Evolutionary conservation across 2,329 filamentous ascomycete species (phyloP).

Genomic region (Alternaria infectoria): DNA sequence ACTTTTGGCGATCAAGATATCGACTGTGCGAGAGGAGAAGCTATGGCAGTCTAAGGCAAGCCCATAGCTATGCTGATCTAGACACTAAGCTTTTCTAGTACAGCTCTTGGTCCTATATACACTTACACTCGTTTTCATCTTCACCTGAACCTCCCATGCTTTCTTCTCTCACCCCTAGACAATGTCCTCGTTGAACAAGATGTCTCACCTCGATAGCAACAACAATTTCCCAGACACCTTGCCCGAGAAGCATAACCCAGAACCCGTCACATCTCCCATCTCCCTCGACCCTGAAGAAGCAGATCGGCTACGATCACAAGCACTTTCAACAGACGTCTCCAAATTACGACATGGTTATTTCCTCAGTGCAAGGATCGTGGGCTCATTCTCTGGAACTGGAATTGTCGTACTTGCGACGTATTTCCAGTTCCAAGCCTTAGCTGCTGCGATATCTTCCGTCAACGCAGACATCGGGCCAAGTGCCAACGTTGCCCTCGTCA

Average conservation of each 20-base stretch:
- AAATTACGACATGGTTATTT: background rate
- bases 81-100: background rate
- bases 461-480: constrained; percentile 22
- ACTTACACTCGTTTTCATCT: background rate
- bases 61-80: background rate
- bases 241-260: background rate
- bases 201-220: background rate
- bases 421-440: constrained; percentile 23
- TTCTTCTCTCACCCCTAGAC: background rate
- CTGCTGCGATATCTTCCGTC: constrained; percentile 5
- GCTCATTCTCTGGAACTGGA: constrained; percentile 16
- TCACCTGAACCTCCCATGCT: background rate
- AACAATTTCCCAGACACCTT: fast-evolving
- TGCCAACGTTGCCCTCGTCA: background rate
- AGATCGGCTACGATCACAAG: background rate
- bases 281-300: background rate
- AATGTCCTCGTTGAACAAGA: background rate
- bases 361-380: background rate
- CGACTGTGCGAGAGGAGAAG: background rate
- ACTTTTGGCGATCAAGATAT: background rate
- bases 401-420: constrained; percentile 22
- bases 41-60: background rate
- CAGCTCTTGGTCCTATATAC: background rate
- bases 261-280: background rate
- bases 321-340: background rate